These are phyloP conservation scores for Suillus placidus DNA, from an alignment of 768 basidiomycete species.

Conservation along the genomic window DNA sequence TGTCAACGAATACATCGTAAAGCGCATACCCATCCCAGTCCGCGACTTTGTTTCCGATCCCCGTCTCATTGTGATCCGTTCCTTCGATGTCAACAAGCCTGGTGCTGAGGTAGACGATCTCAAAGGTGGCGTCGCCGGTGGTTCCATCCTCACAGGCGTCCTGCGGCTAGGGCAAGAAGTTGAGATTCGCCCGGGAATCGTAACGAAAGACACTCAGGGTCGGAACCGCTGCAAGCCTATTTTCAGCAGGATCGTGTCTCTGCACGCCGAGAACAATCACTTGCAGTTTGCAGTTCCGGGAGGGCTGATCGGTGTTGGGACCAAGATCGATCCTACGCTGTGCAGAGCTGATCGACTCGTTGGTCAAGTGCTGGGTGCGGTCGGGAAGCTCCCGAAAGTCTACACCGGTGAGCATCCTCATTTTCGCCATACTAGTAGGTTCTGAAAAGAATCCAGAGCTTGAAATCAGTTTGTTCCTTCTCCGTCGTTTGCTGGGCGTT, in stretches of 20 bases:
- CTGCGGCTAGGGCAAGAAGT: constrained; percentile 90
- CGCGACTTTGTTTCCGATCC: constrained; percentile 93
- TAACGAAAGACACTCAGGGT: constrained; percentile 91
- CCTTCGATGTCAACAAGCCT: constrained; percentile 99
- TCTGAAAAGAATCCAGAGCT: constrained; percentile 54
- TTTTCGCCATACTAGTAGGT: background rate
- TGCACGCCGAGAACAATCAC: constrained; percentile 95
- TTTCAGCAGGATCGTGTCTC: constrained; percentile 85
- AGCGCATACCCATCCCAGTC: constrained; percentile 90
- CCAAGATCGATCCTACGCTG: constrained; percentile 92
- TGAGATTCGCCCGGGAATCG: constrained; percentile 96
- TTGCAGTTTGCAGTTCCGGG: constrained; percentile 96
- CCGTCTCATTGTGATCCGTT: constrained; percentile 96
- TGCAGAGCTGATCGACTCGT: constrained; percentile 97
- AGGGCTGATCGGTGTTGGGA: constrained; percentile 97
- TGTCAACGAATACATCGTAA: constrained; percentile 98
- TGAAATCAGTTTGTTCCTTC: constrained; percentile 91
- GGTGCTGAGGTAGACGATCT: constrained; percentile 96
- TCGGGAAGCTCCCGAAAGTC: constrained; percentile 92
- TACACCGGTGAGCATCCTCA: constrained; percentile 66
- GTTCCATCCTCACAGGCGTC: constrained; percentile 91
- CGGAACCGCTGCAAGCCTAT: constrained; percentile 93
- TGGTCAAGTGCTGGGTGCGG: constrained; percentile 93
- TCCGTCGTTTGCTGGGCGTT: constrained; percentile 95
- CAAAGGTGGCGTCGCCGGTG: constrained; percentile 98